Percentiles rank a stretch among this genome's conserved stretches.
phyloP scores from a whole-genome alignment of 345 rosid species.

The Cardamine chenopodiifolia region DNA sequence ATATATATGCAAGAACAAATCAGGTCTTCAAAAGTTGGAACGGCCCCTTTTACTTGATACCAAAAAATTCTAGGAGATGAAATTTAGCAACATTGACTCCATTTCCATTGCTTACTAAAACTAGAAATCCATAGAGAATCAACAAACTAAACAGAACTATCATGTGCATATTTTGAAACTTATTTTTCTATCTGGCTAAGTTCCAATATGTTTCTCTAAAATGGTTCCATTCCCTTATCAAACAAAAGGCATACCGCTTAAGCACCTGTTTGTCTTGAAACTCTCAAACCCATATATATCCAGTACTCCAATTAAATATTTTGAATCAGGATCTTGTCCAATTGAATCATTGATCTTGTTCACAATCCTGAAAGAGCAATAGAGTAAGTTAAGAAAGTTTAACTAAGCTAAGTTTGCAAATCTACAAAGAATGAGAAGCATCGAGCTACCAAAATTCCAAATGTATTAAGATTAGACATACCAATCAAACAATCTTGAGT shows the following conservation, averaged over 20 bases:
- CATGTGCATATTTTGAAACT: background rate
- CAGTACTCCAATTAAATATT: slow-evolving; percentile 85
- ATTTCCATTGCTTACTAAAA: slow-evolving; percentile 16
- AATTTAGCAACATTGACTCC: slow-evolving; percentile 8
- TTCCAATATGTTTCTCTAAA: slow-evolving; percentile 9
- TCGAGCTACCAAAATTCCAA: slow-evolving; percentile 14
- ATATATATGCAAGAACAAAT: background rate
- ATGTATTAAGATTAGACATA: slow-evolving; percentile 41
- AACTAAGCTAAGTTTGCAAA: background rate
- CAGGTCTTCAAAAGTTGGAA: slow-evolving; percentile 12
- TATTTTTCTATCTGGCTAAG: slow-evolving; percentile 1
- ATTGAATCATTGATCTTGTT: slow-evolving; percentile 86
- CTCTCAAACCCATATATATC: slow-evolving; percentile 99
- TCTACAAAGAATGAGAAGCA: slow-evolving; percentile 1
- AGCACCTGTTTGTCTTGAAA: slow-evolving; percentile 99
- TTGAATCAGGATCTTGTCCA: slow-evolving; percentile 92
- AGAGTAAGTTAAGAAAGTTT: slow-evolving; percentile 25
- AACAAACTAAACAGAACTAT: slow-evolving; percentile 29
- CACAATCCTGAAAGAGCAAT: slow-evolving; percentile 70
- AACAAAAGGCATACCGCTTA: slow-evolving; percentile 67
- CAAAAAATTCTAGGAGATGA: background rate
- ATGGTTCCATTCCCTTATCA: slow-evolving; percentile 40
- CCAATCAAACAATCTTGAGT: slow-evolving; percentile 98
- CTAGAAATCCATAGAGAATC: slow-evolving; percentile 16
- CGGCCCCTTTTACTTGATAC: slow-evolving; percentile 10